A percentile compares a stretch with the other conserved stretches of the same genome.
phyloP scores from a whole-genome alignment of 768 basidiomycete genomes.

The Amanita muscaria region DNA sequence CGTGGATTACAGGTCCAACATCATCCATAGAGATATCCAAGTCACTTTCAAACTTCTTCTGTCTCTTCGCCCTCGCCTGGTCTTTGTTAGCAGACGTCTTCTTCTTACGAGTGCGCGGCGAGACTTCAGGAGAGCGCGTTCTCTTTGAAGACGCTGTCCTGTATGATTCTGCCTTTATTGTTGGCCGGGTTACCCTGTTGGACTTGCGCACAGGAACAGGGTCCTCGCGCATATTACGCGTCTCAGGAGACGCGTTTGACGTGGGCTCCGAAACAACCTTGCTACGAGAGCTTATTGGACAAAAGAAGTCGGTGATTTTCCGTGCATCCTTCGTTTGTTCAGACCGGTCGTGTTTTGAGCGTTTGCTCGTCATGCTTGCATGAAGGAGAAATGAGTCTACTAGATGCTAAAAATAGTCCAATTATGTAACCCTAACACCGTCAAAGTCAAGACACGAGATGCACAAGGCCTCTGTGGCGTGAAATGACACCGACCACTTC shows the following conservation, averaged over 20 bases:
- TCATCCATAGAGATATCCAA: slow-evolving; percentile 22
- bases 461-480: slow-evolving; percentile 29
- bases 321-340: background rate
- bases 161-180: background rate
- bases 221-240: background rate
- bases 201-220: background rate
- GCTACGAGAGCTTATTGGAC: background rate
- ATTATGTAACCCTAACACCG: too few relatives aligned
- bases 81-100: slow-evolving; percentile 1
- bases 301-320: slow-evolving; percentile 6
- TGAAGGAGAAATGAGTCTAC: too few relatives aligned
- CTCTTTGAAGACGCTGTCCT: background rate
- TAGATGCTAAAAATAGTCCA: too few relatives aligned
- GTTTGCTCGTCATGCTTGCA: background rate
- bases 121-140: slow-evolving; percentile 4
- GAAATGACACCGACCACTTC: slow-evolving; percentile 50
- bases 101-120: background rate
- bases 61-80: slow-evolving; percentile 20
- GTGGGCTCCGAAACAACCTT: background rate
- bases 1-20: slow-evolving; percentile 19
- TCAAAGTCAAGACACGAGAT: too few relatives aligned
- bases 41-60: slow-evolving; percentile 31
- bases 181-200: background rate
- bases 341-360: background rate
- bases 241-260: background rate